Evolutionary conservation across 108 stramenopile genomes (phyloP).

Genomic region (Cyclostephanos tholiformis): DNA sequence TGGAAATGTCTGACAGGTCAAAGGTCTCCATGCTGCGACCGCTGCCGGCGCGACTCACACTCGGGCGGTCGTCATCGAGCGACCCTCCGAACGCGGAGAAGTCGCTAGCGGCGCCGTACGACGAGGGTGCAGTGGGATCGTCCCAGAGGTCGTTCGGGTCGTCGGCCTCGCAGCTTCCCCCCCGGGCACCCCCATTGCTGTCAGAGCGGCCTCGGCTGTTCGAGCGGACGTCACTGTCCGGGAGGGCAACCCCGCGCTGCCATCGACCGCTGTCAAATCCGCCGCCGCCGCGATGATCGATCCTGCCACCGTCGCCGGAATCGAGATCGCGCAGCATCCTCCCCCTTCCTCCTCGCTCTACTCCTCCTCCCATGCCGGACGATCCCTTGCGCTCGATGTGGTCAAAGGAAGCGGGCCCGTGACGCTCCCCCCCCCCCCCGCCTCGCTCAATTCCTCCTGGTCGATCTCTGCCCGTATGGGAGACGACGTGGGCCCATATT

Average conservation of each 20-base stretch:
- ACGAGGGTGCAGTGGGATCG: conserved; percentile 57
- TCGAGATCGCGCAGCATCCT: background rate
- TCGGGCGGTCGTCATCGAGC: conserved; percentile 54
- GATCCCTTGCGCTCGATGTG: background rate
- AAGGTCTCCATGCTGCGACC: conserved; percentile 45
- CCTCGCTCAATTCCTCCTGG: conserved; percentile 14
- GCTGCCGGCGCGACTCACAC: conserved; percentile 18
- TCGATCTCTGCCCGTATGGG: background rate
- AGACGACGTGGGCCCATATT: conserved; percentile 64
- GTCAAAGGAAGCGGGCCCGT: background rate
- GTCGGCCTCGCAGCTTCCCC: conserved; percentile 51
- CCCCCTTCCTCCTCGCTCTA: background rate
- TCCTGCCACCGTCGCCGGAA: conserved; percentile 8
- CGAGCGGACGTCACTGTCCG: conserved; percentile 50
- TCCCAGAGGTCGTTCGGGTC: conserved; percentile 89
- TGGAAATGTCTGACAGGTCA: conserved; percentile 81
- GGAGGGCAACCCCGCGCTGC: conserved; percentile 80
- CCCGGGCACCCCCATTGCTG: conserved; percentile 5
- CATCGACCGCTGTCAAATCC: conserved; percentile 56
- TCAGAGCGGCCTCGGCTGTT: conserved; percentile 14
- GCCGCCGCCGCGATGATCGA: conserved; percentile 1
- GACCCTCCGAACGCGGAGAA: conserved; percentile 85
- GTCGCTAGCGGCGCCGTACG: conserved; percentile 70
- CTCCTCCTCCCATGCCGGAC: background rate
- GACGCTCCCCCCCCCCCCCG: conserved; percentile 18